Conservation (phyloP, 1,284 basidiomycete species). For the Chiua sp. region DNA sequence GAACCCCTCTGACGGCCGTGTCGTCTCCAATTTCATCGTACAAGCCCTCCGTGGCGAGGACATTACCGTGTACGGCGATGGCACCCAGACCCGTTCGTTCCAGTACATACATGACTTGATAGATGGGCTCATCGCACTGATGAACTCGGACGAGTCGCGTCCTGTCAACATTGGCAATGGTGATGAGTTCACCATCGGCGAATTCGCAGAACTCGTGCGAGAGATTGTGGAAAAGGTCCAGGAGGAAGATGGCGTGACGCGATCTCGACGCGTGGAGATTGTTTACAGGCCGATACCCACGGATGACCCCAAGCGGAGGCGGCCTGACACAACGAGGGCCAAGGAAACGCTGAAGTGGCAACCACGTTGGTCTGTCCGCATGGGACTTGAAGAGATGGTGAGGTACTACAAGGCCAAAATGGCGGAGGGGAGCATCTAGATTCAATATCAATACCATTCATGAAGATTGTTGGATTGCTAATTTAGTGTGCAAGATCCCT, state of each 20-base stretch:
- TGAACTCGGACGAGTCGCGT: conserved; percentile 90
- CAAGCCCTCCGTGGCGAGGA: conserved; percentile 96
- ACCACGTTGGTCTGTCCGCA: conserved; percentile 89
- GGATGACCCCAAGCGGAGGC: conserved; percentile 94
- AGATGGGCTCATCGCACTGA: conserved; percentile 87
- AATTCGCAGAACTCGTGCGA: conserved; percentile 88
- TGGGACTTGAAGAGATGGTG: conserved; percentile 95
- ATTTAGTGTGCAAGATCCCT: neutral
- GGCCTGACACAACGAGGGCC: conserved; percentile 92
- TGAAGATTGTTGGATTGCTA: neutral
- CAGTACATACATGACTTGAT: conserved; percentile 89
- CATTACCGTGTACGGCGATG: conserved; percentile 97
- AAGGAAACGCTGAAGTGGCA: conserved; percentile 90
- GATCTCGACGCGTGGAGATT: conserved; percentile 67
- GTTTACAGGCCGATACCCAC: conserved; percentile 86
- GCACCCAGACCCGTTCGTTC: conserved; percentile 95
- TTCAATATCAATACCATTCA: neutral
- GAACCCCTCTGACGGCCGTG: conserved; percentile 96
- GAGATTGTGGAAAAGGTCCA: conserved; percentile 92
- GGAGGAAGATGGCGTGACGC: conserved; percentile 74
- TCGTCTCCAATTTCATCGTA: conserved; percentile 98
- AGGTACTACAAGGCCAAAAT: conserved; percentile 90
- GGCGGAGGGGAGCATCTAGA: conserved; percentile 76
- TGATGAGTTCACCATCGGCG: conserved; percentile 94
- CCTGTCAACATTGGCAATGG: conserved; percentile 95